Evolutionary conservation across 352 stramenopile species (phyloP).

Genomic region (Globisporangium iwayamae): DNA sequence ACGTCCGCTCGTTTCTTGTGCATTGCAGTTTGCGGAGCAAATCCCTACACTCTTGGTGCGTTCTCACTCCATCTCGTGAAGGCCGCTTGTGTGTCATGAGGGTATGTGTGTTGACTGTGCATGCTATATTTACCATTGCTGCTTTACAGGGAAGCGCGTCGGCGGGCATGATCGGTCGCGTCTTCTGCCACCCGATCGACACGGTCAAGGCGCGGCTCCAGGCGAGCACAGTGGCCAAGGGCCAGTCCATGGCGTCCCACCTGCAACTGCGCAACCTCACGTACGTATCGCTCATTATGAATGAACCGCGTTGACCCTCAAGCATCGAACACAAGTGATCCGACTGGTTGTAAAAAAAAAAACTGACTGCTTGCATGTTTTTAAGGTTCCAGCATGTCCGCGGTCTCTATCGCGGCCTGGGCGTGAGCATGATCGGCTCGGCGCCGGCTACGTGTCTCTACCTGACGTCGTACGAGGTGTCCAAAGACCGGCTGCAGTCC

Average conservation of each 20-base stretch:
- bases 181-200: slow-evolving; percentile 92
- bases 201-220: slow-evolving; percentile 89
- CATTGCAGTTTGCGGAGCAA: slow-evolving; percentile 32
- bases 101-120: neutral
- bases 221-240: slow-evolving; percentile 25
- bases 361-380: neutral
- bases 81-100: neutral
- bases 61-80: neutral
- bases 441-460: slow-evolving; percentile 96
- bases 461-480: slow-evolving; percentile 95
- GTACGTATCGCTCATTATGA: neutral
- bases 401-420: slow-evolving; percentile 94
- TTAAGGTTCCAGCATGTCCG: slow-evolving; percentile 48
- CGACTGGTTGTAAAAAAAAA: too few species aligned
- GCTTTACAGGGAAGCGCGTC: slow-evolving; percentile 63
- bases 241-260: slow-evolving; percentile 40
- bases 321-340: too few species aligned
- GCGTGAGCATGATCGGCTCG: slow-evolving; percentile 92
- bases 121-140: neutral
- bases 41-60: slow-evolving; percentile 57
- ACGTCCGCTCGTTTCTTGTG: neutral
- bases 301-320: too few species aligned
- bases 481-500: slow-evolving; percentile 49
- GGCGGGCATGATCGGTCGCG: slow-evolving; percentile 74
- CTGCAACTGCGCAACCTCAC: slow-evolving; percentile 44